A percentile compares a stretch with the other conserved stretches of the same genome.
Conservation (phyloP, 164 flowering plant genomes). For the Vitis amurensis region DNA sequence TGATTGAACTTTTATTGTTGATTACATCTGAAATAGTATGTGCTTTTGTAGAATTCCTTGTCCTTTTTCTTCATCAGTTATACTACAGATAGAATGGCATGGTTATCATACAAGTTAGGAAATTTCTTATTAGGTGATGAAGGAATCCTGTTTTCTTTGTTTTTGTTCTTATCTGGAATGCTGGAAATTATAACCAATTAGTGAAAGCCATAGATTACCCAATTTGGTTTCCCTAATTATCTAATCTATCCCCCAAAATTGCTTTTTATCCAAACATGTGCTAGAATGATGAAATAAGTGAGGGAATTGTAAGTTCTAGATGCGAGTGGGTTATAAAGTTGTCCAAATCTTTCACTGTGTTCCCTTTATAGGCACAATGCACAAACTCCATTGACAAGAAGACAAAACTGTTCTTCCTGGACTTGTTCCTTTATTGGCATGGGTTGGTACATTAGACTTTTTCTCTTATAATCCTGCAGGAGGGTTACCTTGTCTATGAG, state of each 20-base stretch:
- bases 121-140: background rate
- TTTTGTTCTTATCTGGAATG: background rate
- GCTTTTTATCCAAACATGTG: background rate
- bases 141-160: background rate
- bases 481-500: constrained; percentile 88
- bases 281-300: background rate
- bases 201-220: no score
- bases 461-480: constrained; percentile 48
- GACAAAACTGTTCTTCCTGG: background rate
- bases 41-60: background rate
- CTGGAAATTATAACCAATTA: background rate
- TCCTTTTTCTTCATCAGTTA: background rate
- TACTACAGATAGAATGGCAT: background rate
- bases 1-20: background rate
- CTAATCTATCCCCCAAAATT: no score
- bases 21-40: background rate
- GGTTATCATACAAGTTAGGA: background rate
- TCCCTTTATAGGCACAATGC: background rate
- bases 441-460: background rate
- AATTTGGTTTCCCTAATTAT: no score
- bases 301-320: background rate
- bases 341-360: background rate
- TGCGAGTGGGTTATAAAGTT: background rate
- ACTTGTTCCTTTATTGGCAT: background rate
- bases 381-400: background rate